Percentiles rank a stretch among this genome's conserved stretches.
These are phyloP conservation scores for Botrytis deweyae DNA, from an alignment of 2,329 filamentous ascomycete genomes.

Conservation along the genomic window DNA sequence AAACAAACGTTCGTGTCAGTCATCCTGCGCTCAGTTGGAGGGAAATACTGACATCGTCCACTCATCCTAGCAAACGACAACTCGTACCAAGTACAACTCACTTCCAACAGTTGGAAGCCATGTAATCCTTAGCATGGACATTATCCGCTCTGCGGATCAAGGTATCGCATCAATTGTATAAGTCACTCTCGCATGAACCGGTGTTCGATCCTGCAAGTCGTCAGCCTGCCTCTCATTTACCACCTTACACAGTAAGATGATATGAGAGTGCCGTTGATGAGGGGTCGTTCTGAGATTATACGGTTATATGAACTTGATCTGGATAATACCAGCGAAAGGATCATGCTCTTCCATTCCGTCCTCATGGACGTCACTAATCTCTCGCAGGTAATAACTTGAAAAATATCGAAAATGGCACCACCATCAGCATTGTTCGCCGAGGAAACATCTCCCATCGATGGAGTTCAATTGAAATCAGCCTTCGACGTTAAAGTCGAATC, in stretches of 20 bases:
- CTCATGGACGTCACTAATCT: conserved; percentile 43
- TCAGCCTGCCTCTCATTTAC: conserved; percentile 35
- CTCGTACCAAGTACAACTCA: conserved; percentile 31
- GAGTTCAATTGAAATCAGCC: conserved; percentile 43
- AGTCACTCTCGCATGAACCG: conserved; percentile 59
- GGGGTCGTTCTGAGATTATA: conserved; percentile 76
- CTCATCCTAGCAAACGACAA: conserved; percentile 19
- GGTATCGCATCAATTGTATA: conserved; percentile 43
- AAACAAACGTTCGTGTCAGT: conserved; percentile 10
- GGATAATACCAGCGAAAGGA: conserved; percentile 99
- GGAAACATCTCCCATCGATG: conserved; percentile 36
- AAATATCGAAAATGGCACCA: conserved; percentile 67
- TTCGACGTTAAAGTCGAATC: conserved; percentile 50
- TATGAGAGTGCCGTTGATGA: conserved; percentile 33
- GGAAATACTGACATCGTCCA: background rate
- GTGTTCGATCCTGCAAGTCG: conserved; percentile 52
- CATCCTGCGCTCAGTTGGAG: background rate
- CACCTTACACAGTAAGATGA: conserved; percentile 32
- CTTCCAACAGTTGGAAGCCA: conserved; percentile 30
- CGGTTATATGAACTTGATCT: conserved; percentile 88
- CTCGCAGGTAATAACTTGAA: conserved; percentile 42
- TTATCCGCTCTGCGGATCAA: conserved; percentile 40
- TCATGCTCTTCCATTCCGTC: conserved; percentile 67
- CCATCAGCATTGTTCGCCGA: conserved; percentile 64
- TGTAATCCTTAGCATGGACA: conserved; percentile 37